Evolutionary conservation across 2,329 filamentous ascomycete species (phyloP).

Genomic region (Beauveria caledonica): DNA sequence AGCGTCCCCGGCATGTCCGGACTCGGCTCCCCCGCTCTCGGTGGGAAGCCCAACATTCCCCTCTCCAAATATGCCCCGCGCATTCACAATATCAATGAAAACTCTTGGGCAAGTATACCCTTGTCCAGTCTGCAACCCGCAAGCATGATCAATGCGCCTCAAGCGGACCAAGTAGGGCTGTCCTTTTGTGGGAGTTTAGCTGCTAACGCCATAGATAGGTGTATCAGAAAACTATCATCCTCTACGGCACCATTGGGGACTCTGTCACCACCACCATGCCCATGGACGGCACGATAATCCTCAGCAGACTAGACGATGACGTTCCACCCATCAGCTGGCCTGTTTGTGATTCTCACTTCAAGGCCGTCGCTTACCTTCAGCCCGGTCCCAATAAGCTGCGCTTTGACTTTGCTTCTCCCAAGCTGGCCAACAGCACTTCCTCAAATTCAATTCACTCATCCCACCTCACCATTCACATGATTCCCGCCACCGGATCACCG

Average conservation of each 20-base stretch:
- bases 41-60: conserved; percentile 48
- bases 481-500: conserved; percentile 68
- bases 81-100: conserved; percentile 70
- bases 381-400: conserved; percentile 83
- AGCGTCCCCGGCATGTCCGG: conserved; percentile 59
- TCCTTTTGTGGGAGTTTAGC: not conserved
- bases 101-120: conserved; percentile 63
- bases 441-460: conserved; percentile 67
- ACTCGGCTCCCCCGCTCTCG: conserved; percentile 45
- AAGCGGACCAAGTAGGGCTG: not conserved
- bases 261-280: conserved; percentile 53
- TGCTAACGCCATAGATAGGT: conserved; percentile 45
- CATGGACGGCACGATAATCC: conserved; percentile 70
- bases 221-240: conserved; percentile 79
- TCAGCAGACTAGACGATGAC: conserved; percentile 74
- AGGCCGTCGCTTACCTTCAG: conserved; percentile 80
- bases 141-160: not conserved
- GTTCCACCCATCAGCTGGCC: conserved; percentile 84
- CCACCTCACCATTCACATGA: conserved; percentile 76
- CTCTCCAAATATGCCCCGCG: conserved; percentile 74
- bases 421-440: conserved; percentile 60
- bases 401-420: conserved; percentile 80
- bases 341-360: conserved; percentile 83
- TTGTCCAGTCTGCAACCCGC: no score
- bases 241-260: conserved; percentile 77